Percentiles rank a stretch among this genome's conserved stretches.
These are phyloP conservation scores for Magnusiomyces paraingens DNA, from an alignment of 1,139 yeast species.

Conservation along the genomic window DNA sequence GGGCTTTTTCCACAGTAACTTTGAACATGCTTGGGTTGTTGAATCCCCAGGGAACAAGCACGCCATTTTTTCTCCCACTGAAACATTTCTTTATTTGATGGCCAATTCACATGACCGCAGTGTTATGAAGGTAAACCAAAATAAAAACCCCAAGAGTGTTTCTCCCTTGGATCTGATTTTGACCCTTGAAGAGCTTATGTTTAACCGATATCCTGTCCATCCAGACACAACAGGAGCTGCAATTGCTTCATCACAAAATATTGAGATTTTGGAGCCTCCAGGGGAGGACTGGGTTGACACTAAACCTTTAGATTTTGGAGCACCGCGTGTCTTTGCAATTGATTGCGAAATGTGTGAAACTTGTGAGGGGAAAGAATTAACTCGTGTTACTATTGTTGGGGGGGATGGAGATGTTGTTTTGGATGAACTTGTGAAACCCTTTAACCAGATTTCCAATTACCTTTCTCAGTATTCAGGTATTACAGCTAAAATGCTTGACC, in stretches of 20 bases:
- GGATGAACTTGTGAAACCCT: conserved; percentile 75
- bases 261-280: conserved; percentile 17
- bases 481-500: conserved; percentile 55
- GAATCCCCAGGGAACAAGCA: conserved; percentile 59
- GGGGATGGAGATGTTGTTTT: conserved; percentile 47
- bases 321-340: conserved; percentile 54
- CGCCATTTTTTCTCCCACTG: conserved; percentile 48
- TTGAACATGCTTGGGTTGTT: conserved; percentile 41
- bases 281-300: conserved; percentile 55
- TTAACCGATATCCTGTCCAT: conserved; percentile 58
- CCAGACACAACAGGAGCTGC: conserved; percentile 27
- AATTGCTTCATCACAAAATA: conserved; percentile 14
- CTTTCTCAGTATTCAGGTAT: conserved; percentile 82
- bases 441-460: conserved; percentile 66
- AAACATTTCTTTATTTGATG: conserved; percentile 29
- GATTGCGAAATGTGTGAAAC: conserved; percentile 93
- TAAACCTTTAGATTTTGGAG: conserved; percentile 35
- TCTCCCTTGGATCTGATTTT: conserved; percentile 50
- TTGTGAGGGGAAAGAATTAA: conserved; percentile 54
- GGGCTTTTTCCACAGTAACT: conserved; percentile 37
- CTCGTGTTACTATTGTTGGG: conserved; percentile 72
- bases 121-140: conserved; percentile 6
- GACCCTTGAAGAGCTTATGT: conserved; percentile 40
- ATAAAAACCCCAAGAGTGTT: conserved; percentile 21
- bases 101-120: not conserved